Conservation (phyloP, 2,329 filamentous ascomycete species). For the Aaosphaeria pasadenensis region DNA sequence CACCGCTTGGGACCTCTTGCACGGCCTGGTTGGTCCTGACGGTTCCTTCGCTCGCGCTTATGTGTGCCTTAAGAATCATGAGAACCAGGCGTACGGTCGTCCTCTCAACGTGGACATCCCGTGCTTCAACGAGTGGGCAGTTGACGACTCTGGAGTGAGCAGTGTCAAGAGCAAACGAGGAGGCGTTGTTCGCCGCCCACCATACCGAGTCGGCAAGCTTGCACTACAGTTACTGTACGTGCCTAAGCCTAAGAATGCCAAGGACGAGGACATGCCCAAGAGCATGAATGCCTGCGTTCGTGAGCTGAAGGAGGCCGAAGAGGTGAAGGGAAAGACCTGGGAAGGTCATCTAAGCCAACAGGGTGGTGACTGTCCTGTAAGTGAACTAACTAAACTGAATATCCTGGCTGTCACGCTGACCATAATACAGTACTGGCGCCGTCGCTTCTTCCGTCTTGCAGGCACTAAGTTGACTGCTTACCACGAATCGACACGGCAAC, state of each 20-base stretch:
- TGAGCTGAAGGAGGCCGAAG: constrained; percentile 88
- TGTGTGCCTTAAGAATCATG: constrained; percentile 89
- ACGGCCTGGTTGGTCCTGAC: constrained; percentile 82
- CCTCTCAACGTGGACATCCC: constrained; percentile 85
- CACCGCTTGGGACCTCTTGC: constrained; percentile 81
- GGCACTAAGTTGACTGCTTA: constrained; percentile 92
- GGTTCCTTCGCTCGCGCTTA: constrained; percentile 94
- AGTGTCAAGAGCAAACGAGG: constrained; percentile 91
- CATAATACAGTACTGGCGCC: constrained; percentile 79
- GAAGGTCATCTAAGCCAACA: constrained; percentile 94
- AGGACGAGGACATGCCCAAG: constrained; percentile 97
- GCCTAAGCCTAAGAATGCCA: constrained; percentile 79
- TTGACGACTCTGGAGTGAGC: constrained; percentile 74
- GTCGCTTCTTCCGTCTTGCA: constrained; percentile 92
- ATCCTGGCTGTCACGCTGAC: constrained; percentile 9
- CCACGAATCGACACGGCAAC: constrained; percentile 92
- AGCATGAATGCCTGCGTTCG: constrained; percentile 97
- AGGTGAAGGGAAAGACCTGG: constrained; percentile 71
- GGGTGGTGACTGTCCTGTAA: constrained; percentile 93
- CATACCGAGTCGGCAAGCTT: constrained; percentile 95
- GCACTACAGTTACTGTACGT: constrained; percentile 94
- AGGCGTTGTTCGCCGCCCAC: constrained; percentile 73
- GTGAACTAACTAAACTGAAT: constrained; percentile 32
- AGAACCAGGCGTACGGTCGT: constrained; percentile 81
- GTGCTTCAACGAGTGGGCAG: constrained; percentile 98